Evolutionary conservation across 2,329 filamentous ascomycete genomes (phyloP).

Genomic region (Capronia epimyces): DNA sequence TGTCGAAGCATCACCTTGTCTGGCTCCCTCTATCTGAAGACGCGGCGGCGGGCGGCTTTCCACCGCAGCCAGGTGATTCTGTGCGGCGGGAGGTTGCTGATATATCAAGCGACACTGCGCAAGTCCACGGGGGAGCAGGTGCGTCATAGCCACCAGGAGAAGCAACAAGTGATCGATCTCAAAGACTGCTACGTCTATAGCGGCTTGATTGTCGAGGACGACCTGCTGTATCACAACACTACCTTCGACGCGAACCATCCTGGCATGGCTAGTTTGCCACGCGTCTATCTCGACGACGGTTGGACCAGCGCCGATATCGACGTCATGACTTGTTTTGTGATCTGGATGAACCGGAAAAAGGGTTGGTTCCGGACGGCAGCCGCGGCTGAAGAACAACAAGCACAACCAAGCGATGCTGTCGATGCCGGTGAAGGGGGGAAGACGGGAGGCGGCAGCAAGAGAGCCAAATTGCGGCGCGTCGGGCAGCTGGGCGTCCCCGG

Average conservation of each 20-base stretch:
- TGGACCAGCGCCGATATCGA: slow-evolving; percentile 31
- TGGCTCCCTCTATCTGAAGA: slow-evolving; percentile 59
- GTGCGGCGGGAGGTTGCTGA: slow-evolving; percentile 54
- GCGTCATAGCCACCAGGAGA: slow-evolving; percentile 57
- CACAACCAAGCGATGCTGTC: background rate
- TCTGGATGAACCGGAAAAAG: slow-evolving; percentile 26
- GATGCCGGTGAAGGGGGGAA: background rate
- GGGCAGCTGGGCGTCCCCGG: slow-evolving; percentile 57
- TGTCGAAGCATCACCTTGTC: slow-evolving; percentile 60
- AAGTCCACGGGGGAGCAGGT: slow-evolving; percentile 51
- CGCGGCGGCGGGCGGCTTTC: slow-evolving; percentile 58
- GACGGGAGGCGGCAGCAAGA: slow-evolving; percentile 4
- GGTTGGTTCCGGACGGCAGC: slow-evolving; percentile 26
- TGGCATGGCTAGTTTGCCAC: slow-evolving; percentile 23
- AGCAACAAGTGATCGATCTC: slow-evolving; percentile 55
- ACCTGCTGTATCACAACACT: slow-evolving; percentile 46
- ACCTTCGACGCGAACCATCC: slow-evolving; percentile 31
- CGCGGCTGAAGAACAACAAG: slow-evolving; percentile 29
- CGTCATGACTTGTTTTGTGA: slow-evolving; percentile 30
- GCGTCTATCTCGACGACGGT: slow-evolving; percentile 32
- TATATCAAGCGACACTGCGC: slow-evolving; percentile 58
- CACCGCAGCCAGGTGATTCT: slow-evolving; percentile 57
- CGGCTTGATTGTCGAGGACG: slow-evolving; percentile 56
- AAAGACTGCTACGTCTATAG: slow-evolving; percentile 62
- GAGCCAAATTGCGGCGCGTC: slow-evolving; percentile 49